These are phyloP conservation scores for Oidium heveae DNA, from an alignment of 2,329 filamentous ascomycete species.

Conservation along the genomic window DNA sequence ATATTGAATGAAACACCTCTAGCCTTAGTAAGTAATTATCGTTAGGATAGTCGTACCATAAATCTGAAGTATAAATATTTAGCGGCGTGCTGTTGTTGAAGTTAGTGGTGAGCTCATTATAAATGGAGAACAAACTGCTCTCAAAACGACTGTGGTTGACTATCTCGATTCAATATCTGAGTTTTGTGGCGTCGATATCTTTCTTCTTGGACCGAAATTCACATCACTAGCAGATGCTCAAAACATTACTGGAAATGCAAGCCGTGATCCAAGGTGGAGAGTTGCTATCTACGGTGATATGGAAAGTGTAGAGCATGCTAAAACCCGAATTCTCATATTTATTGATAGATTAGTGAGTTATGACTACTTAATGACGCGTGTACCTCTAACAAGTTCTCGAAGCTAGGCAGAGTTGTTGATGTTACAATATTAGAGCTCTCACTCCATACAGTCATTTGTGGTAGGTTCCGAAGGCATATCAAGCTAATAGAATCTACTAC, in stretches of 20 bases:
- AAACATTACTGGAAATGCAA: constrained; percentile 51
- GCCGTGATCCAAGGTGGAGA: constrained; percentile 67
- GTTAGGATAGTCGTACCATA: neutral
- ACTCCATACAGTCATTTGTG: constrained; percentile 77
- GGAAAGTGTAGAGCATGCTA: constrained; percentile 87
- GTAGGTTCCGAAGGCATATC: constrained; percentile 87
- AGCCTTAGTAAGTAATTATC: constrained; percentile 44
- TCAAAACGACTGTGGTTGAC: constrained; percentile 53
- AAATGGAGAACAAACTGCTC: constrained; percentile 36
- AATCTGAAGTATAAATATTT: constrained; percentile 1
- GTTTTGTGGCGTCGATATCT: constrained; percentile 89
- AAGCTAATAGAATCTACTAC: constrained; percentile 92
- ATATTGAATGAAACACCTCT: constrained; percentile 84
- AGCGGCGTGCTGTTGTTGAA: constrained; percentile 86
- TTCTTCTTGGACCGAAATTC: constrained; percentile 74
- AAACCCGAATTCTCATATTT: constrained; percentile 86
- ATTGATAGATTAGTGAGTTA: constrained; percentile 34
- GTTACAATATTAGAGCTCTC: constrained; percentile 61
- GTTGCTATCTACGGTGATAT: constrained; percentile 89
- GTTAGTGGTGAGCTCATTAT: constrained; percentile 79
- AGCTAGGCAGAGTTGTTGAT: constrained; percentile 55
- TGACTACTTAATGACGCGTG: constrained; percentile 13
- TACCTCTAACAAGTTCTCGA: constrained; percentile 3
- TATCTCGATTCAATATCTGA: constrained; percentile 69
- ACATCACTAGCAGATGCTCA: constrained; percentile 50